Conservation (phyloP, 108 stramenopile genomes). For the Cyclotella distinguenda region DNA sequence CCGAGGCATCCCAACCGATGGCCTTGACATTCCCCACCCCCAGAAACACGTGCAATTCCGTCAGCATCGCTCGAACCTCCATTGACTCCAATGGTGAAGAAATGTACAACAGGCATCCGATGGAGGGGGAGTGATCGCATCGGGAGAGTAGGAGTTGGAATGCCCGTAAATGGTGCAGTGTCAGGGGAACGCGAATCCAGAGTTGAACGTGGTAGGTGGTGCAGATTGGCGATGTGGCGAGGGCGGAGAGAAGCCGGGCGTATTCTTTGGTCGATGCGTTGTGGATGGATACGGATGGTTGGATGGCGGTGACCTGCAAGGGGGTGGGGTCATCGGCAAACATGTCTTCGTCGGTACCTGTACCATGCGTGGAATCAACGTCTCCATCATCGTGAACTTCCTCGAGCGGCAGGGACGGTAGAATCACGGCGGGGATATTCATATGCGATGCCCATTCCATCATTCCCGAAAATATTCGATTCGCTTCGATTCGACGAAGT, state of each 20-base stretch:
- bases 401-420: slow-evolving; percentile 58
- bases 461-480: slow-evolving; percentile 49
- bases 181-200: slow-evolving; percentile 69
- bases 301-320: neutral
- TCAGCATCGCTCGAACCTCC: neutral
- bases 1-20: slow-evolving; percentile 62
- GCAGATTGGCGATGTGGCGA: slow-evolving; percentile 30
- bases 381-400: neutral
- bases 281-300: slow-evolving; percentile 2
- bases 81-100: slow-evolving; percentile 18
- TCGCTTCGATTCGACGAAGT: slow-evolving; percentile 4
- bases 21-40: slow-evolving; percentile 78
- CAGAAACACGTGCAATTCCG: slow-evolving; percentile 65
- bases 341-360: slow-evolving; percentile 21
- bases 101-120: slow-evolving; percentile 49
- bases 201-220: slow-evolving; percentile 64
- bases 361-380: neutral
- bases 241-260: slow-evolving; percentile 18
- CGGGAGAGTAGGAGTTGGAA: slow-evolving; percentile 64
- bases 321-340: slow-evolving; percentile 1
- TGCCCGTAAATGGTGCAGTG: slow-evolving; percentile 42
- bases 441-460: slow-evolving; percentile 93
- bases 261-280: slow-evolving; percentile 40
- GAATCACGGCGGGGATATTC: slow-evolving; percentile 86
- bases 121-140: slow-evolving; percentile 65